Conservation (phyloP, 1,284 basidiomycete species). For the Austroboletus niveus region DNA sequence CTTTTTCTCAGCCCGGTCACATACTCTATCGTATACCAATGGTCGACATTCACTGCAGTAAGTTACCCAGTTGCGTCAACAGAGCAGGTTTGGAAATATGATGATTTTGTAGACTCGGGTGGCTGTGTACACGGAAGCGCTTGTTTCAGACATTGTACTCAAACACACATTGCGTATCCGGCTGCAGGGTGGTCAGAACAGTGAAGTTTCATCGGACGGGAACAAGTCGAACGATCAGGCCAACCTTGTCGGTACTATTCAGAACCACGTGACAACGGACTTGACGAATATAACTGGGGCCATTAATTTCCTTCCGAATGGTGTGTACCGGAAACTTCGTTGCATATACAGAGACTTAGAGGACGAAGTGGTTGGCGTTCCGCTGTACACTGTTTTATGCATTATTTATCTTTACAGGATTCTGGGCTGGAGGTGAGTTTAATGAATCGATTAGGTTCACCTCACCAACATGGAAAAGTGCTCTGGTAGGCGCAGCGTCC, state of each 20-base stretch:
- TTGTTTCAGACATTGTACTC: conserved; percentile 58
- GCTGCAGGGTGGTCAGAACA: conserved; percentile 36
- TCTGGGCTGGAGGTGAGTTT: conserved; percentile 38
- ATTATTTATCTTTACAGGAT: conserved; percentile 48
- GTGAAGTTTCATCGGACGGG: not conserved
- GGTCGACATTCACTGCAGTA: conserved; percentile 35
- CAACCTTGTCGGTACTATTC: conserved; percentile 48
- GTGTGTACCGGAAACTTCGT: conserved; percentile 9
- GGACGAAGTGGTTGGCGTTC: conserved; percentile 37
- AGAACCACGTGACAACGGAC: conserved; percentile 54
- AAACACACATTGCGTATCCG: conserved; percentile 56
- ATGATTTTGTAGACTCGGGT: conserved; percentile 19
- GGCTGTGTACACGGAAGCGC: conserved; percentile 35
- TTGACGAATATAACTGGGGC: conserved; percentile 45
- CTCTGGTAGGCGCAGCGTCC: conserved; percentile 13
- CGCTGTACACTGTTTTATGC: conserved; percentile 45
- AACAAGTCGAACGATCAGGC: not conserved
- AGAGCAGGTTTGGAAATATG: not conserved
- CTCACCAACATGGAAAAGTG: conserved; percentile 5
- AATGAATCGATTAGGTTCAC: not conserved
- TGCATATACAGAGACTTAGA: not conserved
- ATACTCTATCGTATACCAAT: conserved; percentile 36
- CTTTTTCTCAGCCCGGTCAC: conserved; percentile 41
- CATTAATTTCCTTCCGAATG: conserved; percentile 41
- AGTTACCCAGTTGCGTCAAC: not conserved